phyloP scores from a whole-genome alignment of 148 eudicot genomes.

The Limonium bicolor region DNA sequence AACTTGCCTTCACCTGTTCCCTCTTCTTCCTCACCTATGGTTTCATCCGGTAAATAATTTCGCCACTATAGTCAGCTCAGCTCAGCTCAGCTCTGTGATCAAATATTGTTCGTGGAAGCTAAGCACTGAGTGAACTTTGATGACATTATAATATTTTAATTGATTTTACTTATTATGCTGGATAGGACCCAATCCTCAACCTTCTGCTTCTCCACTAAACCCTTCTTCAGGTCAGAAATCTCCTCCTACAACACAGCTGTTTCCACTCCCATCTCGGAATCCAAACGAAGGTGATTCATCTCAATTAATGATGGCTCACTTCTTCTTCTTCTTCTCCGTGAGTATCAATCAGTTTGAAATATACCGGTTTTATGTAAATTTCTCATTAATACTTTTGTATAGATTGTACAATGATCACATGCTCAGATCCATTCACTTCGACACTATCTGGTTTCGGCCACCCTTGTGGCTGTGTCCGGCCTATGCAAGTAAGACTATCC shows the following conservation, averaged over 20 bases:
- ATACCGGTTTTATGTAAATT: background rate
- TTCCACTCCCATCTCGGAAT: constrained; percentile 64
- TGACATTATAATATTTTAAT: background rate
- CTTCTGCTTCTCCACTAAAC: constrained; percentile 29
- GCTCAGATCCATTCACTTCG: constrained; percentile 71
- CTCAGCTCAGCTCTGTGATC: background rate
- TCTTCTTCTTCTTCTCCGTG: background rate
- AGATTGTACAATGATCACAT: constrained; percentile 62
- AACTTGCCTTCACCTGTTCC: constrained; percentile 11
- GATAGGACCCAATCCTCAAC: constrained; percentile 32
- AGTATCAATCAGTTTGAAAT: background rate
- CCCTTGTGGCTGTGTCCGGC: constrained; percentile 90
- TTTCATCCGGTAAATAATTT: constrained; percentile 14
- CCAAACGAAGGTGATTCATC: constrained; percentile 48
- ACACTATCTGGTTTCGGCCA: constrained; percentile 56
- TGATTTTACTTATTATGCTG: constrained; percentile 3
- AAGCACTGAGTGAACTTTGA: background rate
- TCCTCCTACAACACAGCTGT: constrained; percentile 33
- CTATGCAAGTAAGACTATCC: constrained; percentile 53
- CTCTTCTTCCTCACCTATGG: constrained; percentile 23
- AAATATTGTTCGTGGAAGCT: background rate
- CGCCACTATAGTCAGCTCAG: background rate
- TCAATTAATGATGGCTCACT: background rate
- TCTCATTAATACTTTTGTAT: constrained; percentile 1
- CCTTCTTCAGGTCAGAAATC: constrained; percentile 17